Evolutionary conservation across 2,329 filamentous ascomycete species (phyloP).

Genomic region (Dactylellina leptospora): DNA sequence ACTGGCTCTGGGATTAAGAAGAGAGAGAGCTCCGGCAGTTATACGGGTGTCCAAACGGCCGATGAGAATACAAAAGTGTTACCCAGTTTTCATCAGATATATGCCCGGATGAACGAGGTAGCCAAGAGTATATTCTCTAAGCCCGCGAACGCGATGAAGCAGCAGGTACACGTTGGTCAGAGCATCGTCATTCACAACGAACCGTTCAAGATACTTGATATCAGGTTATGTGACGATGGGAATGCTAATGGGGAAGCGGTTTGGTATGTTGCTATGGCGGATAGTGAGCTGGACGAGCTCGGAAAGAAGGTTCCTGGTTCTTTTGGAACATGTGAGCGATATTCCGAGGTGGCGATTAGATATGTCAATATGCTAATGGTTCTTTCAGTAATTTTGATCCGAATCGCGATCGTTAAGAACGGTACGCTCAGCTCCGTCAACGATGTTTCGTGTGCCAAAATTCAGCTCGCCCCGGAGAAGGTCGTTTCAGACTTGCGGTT

Average conservation of each 20-base stretch:
- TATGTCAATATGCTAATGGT: neutral
- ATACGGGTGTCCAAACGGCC: conserved; percentile 4
- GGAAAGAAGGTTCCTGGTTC: conserved; percentile 34
- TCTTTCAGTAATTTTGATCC: conserved; percentile 54
- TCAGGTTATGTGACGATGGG: conserved; percentile 53
- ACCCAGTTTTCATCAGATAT: conserved; percentile 56
- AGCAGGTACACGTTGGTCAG: conserved; percentile 56
- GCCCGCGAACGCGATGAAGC: conserved; percentile 57
- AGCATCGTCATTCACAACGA: conserved; percentile 55
- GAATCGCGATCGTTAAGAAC: conserved; percentile 55
- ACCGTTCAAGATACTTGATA: conserved; percentile 54
- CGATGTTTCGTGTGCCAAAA: conserved; percentile 55
- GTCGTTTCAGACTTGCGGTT: conserved; percentile 56
- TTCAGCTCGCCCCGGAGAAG: conserved; percentile 34
- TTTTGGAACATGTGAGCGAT: conserved; percentile 18
- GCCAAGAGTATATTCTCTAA: conserved; percentile 57
- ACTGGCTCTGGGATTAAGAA: conserved; percentile 45
- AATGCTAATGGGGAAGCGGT: conserved; percentile 44
- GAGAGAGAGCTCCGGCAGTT: conserved; percentile 46
- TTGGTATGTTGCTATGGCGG: conserved; percentile 49
- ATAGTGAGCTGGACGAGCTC: conserved; percentile 47
- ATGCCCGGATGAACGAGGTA: conserved; percentile 55
- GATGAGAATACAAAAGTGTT: conserved; percentile 39
- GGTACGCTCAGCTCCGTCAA: conserved; percentile 56
- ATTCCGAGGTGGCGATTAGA: neutral